Conservation (phyloP, 345 rosid species). For the Syzygium aqueum region DNA sequence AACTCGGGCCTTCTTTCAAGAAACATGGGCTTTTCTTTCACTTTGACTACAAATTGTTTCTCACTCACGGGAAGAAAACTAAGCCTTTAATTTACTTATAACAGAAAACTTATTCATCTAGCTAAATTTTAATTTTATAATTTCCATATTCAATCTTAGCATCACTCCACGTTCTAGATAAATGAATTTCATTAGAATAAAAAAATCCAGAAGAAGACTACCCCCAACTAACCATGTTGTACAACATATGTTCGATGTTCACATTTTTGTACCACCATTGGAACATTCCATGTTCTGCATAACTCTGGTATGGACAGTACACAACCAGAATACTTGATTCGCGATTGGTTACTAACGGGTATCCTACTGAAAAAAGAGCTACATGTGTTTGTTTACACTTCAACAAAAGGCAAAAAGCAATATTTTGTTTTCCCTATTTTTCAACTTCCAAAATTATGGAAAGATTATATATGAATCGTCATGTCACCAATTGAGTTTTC, state of each 20-base stretch:
- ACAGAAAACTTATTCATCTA: neutral
- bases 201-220: neutral
- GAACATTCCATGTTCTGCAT: neutral
- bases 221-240: too few relatives aligned
- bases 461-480: neutral
- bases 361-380: neutral
- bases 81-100: neutral
- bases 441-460: neutral
- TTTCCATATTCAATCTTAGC: neutral
- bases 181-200: neutral
- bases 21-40: neutral
- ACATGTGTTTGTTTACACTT: neutral
- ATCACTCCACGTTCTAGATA: neutral
- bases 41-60: neutral
- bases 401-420: neutral
- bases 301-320: neutral
- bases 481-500: neutral
- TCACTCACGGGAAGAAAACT: neutral
- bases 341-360: neutral
- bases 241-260: neutral
- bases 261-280: neutral
- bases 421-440: neutral
- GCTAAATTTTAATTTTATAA: neutral
- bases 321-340: neutral
- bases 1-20: neutral